Conservation (phyloP, 768 basidiomycete genomes). For the Fomitopsis serialis region DNA sequence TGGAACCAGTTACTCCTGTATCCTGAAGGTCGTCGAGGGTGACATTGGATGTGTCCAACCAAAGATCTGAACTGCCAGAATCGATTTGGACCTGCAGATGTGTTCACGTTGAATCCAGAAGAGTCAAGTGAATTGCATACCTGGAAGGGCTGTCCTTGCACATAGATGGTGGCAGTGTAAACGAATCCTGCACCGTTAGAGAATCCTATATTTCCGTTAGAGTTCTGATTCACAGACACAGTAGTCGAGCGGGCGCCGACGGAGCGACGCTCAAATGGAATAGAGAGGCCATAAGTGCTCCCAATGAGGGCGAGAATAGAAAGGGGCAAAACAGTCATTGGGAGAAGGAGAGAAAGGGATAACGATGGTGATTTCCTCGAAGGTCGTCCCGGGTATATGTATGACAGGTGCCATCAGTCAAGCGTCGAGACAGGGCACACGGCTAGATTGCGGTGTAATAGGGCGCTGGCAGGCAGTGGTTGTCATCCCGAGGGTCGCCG, state of each 20-base stretch:
- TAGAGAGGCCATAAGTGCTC: neutral
- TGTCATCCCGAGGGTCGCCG: too few species aligned
- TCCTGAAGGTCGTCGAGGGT: neutral
- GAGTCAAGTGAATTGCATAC: neutral
- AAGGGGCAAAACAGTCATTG: neutral
- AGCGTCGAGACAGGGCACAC: too few species aligned
- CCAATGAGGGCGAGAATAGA: neutral
- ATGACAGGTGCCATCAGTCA: too few species aligned
- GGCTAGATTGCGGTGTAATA: too few species aligned
- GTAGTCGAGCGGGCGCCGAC: neutral
- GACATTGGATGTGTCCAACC: conserved; percentile 1
- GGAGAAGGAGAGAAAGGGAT: neutral
- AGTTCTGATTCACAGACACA: neutral
- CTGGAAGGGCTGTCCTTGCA: conserved; percentile 3
- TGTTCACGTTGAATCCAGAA: too few species aligned
- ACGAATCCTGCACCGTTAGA: neutral
- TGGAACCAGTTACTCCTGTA: neutral
- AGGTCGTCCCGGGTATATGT: too few species aligned
- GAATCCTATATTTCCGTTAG: neutral
- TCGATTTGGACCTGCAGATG: conserved; percentile 5
- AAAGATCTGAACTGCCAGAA: conserved; percentile 4
- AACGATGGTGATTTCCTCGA: too few species aligned
- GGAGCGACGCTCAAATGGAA: neutral
- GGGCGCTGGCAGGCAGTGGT: neutral
- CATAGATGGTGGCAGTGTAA: conserved; percentile 1